Percentiles rank a stretch among this genome's conserved stretches.
Evolutionary conservation across 805 yeast species (phyloP).

Genomic region (Saccharomycopsis oosterbeekiorum): DNA sequence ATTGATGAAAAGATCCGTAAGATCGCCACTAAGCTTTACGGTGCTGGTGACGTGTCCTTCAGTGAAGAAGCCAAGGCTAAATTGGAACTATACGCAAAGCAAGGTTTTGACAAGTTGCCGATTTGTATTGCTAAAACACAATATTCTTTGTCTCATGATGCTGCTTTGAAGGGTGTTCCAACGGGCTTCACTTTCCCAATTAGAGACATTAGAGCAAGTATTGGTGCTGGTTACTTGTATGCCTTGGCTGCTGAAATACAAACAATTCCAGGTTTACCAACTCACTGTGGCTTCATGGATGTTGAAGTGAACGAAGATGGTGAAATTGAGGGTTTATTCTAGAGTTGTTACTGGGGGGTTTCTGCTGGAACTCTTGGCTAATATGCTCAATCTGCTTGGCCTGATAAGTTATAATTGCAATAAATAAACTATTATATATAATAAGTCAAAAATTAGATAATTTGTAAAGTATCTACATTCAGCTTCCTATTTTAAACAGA

Average conservation of each 20-base stretch:
- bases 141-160: conserved; percentile 76
- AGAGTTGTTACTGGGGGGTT: conserved; percentile 7
- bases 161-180: conserved; percentile 76
- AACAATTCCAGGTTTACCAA: conserved; percentile 80
- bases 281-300: conserved; percentile 80
- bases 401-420: too few relatives aligned
- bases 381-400: too few relatives aligned
- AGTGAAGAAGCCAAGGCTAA: conserved; percentile 61
- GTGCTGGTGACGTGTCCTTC: conserved; percentile 63
- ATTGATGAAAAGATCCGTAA: conserved; percentile 59
- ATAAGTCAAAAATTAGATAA: too few relatives aligned
- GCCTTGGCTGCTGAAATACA: conserved; percentile 81
- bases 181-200: conserved; percentile 71
- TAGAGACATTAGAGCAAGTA: conserved; percentile 66
- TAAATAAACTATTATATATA: too few relatives aligned
- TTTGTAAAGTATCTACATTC: too few relatives aligned
- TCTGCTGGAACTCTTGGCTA: too few relatives aligned
- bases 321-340: conserved; percentile 74
- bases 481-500: too few relatives aligned
- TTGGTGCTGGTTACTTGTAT: conserved; percentile 79
- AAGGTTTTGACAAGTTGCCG: conserved; percentile 71
- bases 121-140: conserved; percentile 83
- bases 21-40: conserved; percentile 70
- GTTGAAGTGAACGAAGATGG: conserved; percentile 75
- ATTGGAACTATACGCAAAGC: conserved; percentile 55